Evolutionary conservation across 2,329 filamentous ascomycete species (phyloP).

Genomic region (Penicillium concentricum): DNA sequence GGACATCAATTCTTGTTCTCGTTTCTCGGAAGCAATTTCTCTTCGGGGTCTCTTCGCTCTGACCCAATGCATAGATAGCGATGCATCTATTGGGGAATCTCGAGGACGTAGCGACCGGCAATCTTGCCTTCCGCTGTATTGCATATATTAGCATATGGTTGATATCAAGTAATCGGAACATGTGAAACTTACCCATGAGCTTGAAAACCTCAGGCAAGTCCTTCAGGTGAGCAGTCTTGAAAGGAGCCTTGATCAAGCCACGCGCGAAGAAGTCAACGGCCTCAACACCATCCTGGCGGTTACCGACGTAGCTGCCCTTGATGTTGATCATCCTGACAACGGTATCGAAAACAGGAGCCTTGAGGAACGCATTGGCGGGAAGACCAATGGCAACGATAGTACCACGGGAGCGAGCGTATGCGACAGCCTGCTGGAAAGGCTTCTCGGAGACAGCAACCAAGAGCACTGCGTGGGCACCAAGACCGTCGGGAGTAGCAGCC

Average conservation of each 20-base stretch:
- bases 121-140: conserved; percentile 41
- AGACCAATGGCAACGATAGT: conserved; percentile 86
- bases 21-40: neutral
- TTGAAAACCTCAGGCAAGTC: conserved; percentile 80
- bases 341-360: conserved; percentile 83
- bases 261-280: conserved; percentile 85
- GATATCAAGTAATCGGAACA: neutral
- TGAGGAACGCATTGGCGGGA: conserved; percentile 74
- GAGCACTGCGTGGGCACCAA: conserved; percentile 83
- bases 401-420: conserved; percentile 80
- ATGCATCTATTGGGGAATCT: conserved; percentile 39
- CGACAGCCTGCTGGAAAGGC: conserved; percentile 92
- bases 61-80: neutral
- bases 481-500: conserved; percentile 72
- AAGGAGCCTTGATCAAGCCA: conserved; percentile 82
- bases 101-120: conserved; percentile 45
- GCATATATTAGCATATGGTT: conserved; percentile 16
- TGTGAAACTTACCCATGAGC: conserved; percentile 54
- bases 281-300: conserved; percentile 82
- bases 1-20: neutral
- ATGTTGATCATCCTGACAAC: conserved; percentile 90
- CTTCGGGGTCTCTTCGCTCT: neutral
- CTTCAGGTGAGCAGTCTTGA: conserved; percentile 78
- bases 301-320: conserved; percentile 91
- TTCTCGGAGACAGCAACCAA: conserved; percentile 83